Percentiles rank a stretch among this genome's conserved stretches.
Evolutionary conservation across 768 basidiomycete genomes (phyloP).

Genomic region (Cystobasidiopsis lactophilus): DNA sequence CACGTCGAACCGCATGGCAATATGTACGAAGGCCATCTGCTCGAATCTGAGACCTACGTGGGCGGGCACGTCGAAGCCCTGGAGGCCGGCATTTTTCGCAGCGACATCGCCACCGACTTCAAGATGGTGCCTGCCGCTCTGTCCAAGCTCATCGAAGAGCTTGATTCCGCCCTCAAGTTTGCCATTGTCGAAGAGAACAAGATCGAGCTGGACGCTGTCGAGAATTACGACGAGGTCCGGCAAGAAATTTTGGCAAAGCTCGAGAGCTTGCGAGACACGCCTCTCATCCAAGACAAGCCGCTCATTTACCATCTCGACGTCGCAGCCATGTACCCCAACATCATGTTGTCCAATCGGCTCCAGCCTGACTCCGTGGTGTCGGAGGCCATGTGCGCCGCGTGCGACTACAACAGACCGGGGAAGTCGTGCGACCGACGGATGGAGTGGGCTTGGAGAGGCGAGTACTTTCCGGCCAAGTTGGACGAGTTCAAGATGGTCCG

Average conservation of each 20-base stretch:
- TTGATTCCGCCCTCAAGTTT: conserved; percentile 77
- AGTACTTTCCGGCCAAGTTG: conserved; percentile 87
- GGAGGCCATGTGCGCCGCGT: conserved; percentile 88
- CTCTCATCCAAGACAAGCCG: conserved; percentile 67
- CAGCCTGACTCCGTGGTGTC: conserved; percentile 97
- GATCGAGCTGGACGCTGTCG: conserved; percentile 54
- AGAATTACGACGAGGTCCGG: conserved; percentile 87
- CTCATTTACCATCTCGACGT: conserved; percentile 97
- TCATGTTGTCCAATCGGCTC: conserved; percentile 98
- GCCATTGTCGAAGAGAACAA: conserved; percentile 70
- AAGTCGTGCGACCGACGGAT: conserved; percentile 83
- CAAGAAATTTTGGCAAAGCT: conserved; percentile 49
- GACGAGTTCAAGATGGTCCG: conserved; percentile 99
- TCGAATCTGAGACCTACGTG: conserved; percentile 93
- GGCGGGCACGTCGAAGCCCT: conserved; percentile 97
- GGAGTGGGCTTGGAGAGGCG: conserved; percentile 97
- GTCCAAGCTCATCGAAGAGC: conserved; percentile 77
- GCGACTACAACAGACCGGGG: conserved; percentile 89
- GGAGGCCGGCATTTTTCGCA: conserved; percentile 93
- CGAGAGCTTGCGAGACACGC: conserved; percentile 75
- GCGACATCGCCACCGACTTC: conserved; percentile 85
- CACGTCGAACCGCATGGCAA: conserved; percentile 80
- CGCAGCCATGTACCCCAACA: conserved; percentile 99
- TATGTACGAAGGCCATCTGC: conserved; percentile 88
- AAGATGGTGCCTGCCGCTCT: conserved; percentile 73